phyloP scores from a whole-genome alignment of 108 stramenopile genomes.

The Skeletonema tropicum region DNA sequence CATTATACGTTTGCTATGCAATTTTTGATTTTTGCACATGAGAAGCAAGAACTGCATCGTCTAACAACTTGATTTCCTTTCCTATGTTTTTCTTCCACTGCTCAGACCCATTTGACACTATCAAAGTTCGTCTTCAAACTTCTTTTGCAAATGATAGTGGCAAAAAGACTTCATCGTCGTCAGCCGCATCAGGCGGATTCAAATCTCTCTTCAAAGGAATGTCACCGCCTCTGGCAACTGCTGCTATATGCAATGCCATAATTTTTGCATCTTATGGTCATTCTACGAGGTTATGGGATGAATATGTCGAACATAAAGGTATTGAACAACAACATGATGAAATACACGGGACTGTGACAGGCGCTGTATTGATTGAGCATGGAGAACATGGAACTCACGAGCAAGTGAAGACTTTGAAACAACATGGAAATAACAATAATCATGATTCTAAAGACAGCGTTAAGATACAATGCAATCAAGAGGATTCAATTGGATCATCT shows the following conservation, averaged over 20 bases:
- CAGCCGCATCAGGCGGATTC: conserved; percentile 43
- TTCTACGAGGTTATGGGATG: conserved; percentile 74
- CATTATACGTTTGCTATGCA: background rate
- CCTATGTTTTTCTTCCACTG: background rate
- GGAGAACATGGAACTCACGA: conserved; percentile 41
- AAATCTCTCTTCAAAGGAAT: conserved; percentile 88
- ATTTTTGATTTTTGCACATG: background rate
- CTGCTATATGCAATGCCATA: conserved; percentile 86
- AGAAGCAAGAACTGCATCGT: background rate
- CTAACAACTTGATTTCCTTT: background rate
- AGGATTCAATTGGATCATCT: background rate
- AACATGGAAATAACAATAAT: background rate
- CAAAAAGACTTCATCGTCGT: conserved; percentile 6
- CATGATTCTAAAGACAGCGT: background rate
- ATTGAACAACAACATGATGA: conserved; percentile 8
- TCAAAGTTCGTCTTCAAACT: conserved; percentile 71
- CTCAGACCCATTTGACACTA: conserved; percentile 89
- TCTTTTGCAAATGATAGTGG: conserved; percentile 19
- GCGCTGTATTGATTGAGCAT: conserved; percentile 34
- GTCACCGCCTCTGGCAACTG: conserved; percentile 79
- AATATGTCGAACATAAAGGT: conserved; percentile 28
- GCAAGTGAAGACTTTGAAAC: conserved; percentile 23
- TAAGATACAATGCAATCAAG: background rate
- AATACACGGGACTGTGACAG: conserved; percentile 28
- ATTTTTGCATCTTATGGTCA: conserved; percentile 87